These are phyloP conservation scores for Vitis riparia DNA, from an alignment of 164 flowering plant species.

Conservation along the genomic window DNA sequence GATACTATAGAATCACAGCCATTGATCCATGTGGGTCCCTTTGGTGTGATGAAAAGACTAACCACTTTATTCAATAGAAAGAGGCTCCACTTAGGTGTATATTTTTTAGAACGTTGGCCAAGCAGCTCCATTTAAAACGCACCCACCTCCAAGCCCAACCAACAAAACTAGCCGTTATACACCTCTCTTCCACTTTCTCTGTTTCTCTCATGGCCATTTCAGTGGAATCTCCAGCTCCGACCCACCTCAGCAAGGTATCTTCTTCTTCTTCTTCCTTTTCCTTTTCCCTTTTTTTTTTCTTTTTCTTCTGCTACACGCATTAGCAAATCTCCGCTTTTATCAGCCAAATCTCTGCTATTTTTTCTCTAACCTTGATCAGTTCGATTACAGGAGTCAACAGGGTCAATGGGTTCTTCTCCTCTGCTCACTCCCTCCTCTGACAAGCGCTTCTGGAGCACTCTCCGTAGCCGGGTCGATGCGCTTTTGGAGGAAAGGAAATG, in stretches of 20 bases:
- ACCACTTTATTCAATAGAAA: slow-evolving; percentile 1
- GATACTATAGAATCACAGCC: too few species aligned
- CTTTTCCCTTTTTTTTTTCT: neutral
- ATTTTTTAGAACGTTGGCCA: too few species aligned
- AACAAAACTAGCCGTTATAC: slow-evolving; percentile 19
- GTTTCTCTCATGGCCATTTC: slow-evolving; percentile 54
- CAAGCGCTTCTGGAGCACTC: slow-evolving; percentile 67
- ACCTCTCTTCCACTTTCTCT: slow-evolving; percentile 22
- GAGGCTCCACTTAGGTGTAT: neutral
- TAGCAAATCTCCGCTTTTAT: neutral
- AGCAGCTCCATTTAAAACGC: too few species aligned
- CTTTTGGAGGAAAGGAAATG: slow-evolving; percentile 51
- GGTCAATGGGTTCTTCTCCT: slow-evolving; percentile 45
- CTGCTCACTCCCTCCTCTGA: slow-evolving; percentile 63
- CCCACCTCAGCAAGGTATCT: slow-evolving; percentile 41
- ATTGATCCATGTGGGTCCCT: neutral
- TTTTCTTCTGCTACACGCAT: neutral
- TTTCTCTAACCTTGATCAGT: neutral
- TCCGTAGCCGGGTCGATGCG: slow-evolving; percentile 55
- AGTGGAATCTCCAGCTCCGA: slow-evolving; percentile 45
- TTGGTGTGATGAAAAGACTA: neutral
- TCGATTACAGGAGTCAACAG: slow-evolving; percentile 30
- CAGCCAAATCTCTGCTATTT: neutral
- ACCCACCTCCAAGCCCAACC: too few species aligned
- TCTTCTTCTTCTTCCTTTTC: slow-evolving; percentile 3